These are phyloP conservation scores for Rhododendron ovatum DNA, from an alignment of 148 eudicot species.

Conservation along the genomic window DNA sequence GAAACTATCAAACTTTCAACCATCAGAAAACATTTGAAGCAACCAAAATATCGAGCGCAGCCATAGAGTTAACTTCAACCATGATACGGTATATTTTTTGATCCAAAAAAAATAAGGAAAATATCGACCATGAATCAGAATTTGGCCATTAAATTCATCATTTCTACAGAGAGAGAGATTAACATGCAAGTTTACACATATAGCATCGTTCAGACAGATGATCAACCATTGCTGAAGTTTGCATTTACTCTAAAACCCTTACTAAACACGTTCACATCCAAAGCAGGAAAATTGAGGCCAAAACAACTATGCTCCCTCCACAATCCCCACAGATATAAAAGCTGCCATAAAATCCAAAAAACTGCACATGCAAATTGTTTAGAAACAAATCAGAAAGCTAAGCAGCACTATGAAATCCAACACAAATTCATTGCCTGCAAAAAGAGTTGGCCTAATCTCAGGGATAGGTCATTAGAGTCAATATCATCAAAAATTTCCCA, in stretches of 20 bases:
- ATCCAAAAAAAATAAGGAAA: neutral
- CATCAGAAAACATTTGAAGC: neutral
- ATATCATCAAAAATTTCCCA: neutral
- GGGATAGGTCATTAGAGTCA: neutral
- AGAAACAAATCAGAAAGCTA: neutral
- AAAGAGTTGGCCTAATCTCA: neutral
- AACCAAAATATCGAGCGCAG: neutral
- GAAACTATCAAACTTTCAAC: neutral
- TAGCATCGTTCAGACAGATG: neutral
- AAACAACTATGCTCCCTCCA: neutral
- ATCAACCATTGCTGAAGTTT: neutral
- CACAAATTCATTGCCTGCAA: neutral
- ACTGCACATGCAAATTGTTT: neutral
- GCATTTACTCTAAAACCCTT: neutral
- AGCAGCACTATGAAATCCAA: neutral
- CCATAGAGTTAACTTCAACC: neutral
- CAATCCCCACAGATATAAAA: neutral
- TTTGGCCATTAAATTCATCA: neutral
- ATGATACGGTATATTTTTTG: neutral
- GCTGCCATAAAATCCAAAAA: neutral
- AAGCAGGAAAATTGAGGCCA: neutral
- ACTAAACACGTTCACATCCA: neutral
- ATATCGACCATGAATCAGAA: neutral
- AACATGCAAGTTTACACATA: neutral
- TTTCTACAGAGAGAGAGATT: neutral